Base-by-base conservation (phyloP, 257 asterid species). In the Fraxinus excelsior region DNA sequence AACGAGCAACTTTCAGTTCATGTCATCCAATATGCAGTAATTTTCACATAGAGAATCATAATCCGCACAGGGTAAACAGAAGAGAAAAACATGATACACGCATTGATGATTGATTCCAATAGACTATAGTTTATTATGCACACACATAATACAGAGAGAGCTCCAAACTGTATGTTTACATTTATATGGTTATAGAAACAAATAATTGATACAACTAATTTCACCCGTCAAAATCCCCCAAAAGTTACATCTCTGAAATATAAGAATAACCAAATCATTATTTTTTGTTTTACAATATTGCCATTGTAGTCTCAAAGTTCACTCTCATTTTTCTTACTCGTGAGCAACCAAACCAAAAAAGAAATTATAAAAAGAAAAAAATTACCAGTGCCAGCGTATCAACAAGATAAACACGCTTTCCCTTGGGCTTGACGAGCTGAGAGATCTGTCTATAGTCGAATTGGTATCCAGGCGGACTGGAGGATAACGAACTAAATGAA, bases 351-450 rank as follows among this genome's bases (percentile, higher is more conserved):
- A 58, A 31, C 44, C 28, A 19, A 29, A 42, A 8, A 21, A 2
- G 31, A 69, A 35, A 51, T 32, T 25, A 66, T 23, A 38, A 51
- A 62, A 62, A 11, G 0, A 3, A 3, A 42, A 80, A 51, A 26
- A 25, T 75, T 88, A 86, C 94, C 90, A 89, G 67, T 67, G 89
- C 86, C 42, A 87, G 76, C 19, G 92, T 89, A 76, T 89, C 92
- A 19, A 87, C 87, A 21, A 88, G 88, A 77, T 71, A 87, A n/a
- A 85, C 86, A 26, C 88, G 90, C 25, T 73, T 81, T 42, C 81
- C 80, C 60, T 60, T 80, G 58, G 88, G 82, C 74, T 80, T 83
- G 29, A 73, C 87, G 46, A 88, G 86, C 81, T 82, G 87, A 65
- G 89, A 88, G 76, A 88, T 84, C 80, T 84, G 87, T 82, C 92